A percentile compares a stretch with the other conserved stretches of the same genome.
phyloP scores from a whole-genome alignment of 768 basidiomycete species.

The Sporobolomyces pararoseus region DNA sequence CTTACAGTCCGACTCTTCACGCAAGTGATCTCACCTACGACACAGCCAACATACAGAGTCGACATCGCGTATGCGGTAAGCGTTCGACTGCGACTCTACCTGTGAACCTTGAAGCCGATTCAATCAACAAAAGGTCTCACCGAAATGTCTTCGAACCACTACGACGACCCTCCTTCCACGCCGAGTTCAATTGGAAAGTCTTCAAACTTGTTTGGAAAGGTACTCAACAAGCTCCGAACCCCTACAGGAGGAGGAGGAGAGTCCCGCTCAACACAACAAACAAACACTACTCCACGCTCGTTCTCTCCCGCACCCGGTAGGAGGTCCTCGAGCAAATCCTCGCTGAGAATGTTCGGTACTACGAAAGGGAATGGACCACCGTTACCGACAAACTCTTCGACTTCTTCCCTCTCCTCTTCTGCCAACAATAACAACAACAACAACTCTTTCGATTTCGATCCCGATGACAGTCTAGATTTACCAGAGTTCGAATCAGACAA shows the following conservation, averaged over 20 bases:
- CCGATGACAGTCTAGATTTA: conserved; percentile 13
- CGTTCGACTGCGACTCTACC: neutral
- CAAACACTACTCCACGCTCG: conserved; percentile 11
- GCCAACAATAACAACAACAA: no score
- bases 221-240: conserved; percentile 35
- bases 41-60: no score
- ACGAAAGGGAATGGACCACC: neutral
- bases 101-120: neutral
- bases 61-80: neutral
- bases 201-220: conserved; percentile 22
- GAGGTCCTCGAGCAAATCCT: conserved; percentile 7
- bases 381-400: conserved; percentile 1
- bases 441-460: conserved; percentile 2
- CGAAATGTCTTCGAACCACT: neutral
- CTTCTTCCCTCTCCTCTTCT: neutral
- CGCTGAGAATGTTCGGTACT: neutral
- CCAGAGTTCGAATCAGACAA: conserved; percentile 17
- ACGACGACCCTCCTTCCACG: conserved; percentile 4
- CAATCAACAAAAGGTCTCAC: conserved; percentile 13
- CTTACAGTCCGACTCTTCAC: neutral
- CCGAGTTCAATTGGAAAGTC: conserved; percentile 12
- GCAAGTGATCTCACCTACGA: neutral
- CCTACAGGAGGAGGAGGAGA: neutral
- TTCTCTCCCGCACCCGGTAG: conserved; percentile 15
- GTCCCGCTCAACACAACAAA: neutral